Conservation (phyloP, 129 eudicot species). For the Tagetes patula region DNA sequence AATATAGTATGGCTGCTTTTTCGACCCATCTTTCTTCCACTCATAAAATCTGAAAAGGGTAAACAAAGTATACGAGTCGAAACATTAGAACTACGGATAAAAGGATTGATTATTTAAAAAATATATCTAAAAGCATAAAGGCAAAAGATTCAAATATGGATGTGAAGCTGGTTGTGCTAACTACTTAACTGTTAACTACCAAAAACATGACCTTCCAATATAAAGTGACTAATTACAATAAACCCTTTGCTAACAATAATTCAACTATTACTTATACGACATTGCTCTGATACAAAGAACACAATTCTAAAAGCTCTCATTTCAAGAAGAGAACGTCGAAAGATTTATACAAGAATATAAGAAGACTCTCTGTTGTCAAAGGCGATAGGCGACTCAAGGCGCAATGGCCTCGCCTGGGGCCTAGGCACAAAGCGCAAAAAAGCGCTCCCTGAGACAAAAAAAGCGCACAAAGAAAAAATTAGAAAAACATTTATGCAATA, state of each 20-base stretch:
- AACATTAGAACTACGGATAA: constrained; percentile 4
- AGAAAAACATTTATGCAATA: too few relatives aligned
- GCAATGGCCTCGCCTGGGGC: too few relatives aligned
- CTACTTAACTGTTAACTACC: neutral
- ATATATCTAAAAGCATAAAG: neutral
- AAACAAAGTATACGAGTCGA: neutral
- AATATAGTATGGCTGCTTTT: constrained; percentile 91
- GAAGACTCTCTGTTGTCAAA: too few relatives aligned
- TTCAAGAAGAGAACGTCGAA: neutral
- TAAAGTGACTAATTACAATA: constrained; percentile 6
- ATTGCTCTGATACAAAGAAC: constrained; percentile 6
- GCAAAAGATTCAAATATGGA: neutral
- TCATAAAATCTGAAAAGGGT: constrained; percentile 74
- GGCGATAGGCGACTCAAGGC: too few relatives aligned
- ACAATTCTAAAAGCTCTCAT: constrained; percentile 9
- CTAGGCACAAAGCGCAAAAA: too few relatives aligned
- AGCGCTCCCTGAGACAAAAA: too few relatives aligned
- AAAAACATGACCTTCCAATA: neutral
- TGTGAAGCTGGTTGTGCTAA: neutral
- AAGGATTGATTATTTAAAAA: neutral
- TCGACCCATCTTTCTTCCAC: constrained; percentile 93
- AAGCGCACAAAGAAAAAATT: too few relatives aligned
- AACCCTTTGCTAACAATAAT: constrained; percentile 22
- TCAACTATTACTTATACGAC: neutral
- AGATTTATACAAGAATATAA: neutral